These are phyloP conservation scores for Cetraspora pellucida DNA, from an alignment of 192 early-diverging fungal species.

Conservation along the genomic window DNA sequence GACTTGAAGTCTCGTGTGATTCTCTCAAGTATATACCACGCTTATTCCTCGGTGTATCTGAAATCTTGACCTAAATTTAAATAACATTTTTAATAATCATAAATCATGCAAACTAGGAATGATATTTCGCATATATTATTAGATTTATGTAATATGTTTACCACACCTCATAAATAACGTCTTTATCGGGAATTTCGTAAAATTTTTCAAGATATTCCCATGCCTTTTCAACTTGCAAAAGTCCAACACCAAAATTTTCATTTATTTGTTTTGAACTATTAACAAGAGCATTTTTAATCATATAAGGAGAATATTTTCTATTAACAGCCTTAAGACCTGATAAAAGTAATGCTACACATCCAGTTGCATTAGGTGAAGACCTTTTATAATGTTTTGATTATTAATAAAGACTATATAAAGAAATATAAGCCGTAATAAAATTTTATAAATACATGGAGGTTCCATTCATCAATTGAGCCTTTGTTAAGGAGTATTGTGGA, in stretches of 20 bases:
- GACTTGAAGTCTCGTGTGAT: conserved; percentile 65
- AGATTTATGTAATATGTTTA: background rate
- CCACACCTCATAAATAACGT: conserved; percentile 68
- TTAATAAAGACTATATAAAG: background rate
- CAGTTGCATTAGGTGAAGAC: conserved; percentile 81
- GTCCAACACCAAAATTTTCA: conserved; percentile 75
- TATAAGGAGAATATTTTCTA: conserved; percentile 76
- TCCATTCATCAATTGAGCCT: conserved; percentile 83
- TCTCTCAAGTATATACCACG: conserved; percentile 92
- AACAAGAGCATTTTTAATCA: conserved; percentile 77
- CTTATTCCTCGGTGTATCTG: conserved; percentile 41
- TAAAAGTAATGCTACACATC: conserved; percentile 81
- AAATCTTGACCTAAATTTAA: conserved; percentile 38
- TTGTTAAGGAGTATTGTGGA: conserved; percentile 76
- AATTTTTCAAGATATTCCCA: conserved; percentile 77
- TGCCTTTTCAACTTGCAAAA: conserved; percentile 87
- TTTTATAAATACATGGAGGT: conserved; percentile 76
- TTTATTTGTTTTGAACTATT: conserved; percentile 76
- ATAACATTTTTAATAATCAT: background rate
- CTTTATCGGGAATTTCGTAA: conserved; percentile 58
- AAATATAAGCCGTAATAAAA: background rate
- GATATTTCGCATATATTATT: conserved; percentile 18
- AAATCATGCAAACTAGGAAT: background rate
- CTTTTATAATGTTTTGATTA: conserved; percentile 8
- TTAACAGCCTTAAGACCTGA: conserved; percentile 80